phyloP scores from a whole-genome alignment of 768 basidiomycete species.

The Kwoniella sp. region DNA sequence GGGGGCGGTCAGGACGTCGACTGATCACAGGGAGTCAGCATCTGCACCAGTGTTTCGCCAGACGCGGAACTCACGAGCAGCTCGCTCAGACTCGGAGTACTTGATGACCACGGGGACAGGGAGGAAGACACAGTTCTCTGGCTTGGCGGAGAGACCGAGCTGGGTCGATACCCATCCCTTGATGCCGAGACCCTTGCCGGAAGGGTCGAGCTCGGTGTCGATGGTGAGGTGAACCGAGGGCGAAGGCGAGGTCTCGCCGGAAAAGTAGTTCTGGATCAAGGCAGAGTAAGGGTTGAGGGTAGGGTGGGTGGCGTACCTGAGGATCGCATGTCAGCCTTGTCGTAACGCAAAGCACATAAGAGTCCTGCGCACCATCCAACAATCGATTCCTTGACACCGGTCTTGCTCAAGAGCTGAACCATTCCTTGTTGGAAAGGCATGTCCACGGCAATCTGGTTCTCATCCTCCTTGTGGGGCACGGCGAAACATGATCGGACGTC shows the following conservation, averaged over 20 bases:
- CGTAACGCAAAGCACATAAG: not conserved
- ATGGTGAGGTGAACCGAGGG: constrained; percentile 87
- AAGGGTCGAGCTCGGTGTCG: constrained; percentile 65
- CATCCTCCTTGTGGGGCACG: constrained; percentile 85
- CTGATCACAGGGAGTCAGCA: constrained; percentile 57
- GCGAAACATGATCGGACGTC: constrained; percentile 83
- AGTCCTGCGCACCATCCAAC: constrained; percentile 76
- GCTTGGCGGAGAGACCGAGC: constrained; percentile 79
- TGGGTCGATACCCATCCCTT: constrained; percentile 86
- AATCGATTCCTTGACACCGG: constrained; percentile 59
- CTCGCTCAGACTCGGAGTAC: constrained; percentile 76
- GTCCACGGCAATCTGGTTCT: constrained; percentile 90
- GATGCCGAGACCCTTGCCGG: constrained; percentile 60
- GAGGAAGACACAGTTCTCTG: constrained; percentile 91
- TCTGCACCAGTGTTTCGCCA: not conserved
- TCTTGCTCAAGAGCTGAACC: constrained; percentile 83
- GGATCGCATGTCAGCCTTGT: too few species aligned
- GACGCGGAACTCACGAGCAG: constrained; percentile 64
- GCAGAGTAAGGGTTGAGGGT: constrained; percentile 90
- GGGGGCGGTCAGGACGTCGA: constrained; percentile 62
- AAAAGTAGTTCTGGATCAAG: constrained; percentile 95
- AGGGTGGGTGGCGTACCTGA: constrained; percentile 93
- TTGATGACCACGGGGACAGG: constrained; percentile 84
- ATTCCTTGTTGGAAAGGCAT: constrained; percentile 93
- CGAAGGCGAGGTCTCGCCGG: constrained; percentile 80